A percentile compares a stretch with the other conserved stretches of the same genome.
Conservation (phyloP, 176 grass and related monocot genomes). For the Tillandsia fasciculata region DNA sequence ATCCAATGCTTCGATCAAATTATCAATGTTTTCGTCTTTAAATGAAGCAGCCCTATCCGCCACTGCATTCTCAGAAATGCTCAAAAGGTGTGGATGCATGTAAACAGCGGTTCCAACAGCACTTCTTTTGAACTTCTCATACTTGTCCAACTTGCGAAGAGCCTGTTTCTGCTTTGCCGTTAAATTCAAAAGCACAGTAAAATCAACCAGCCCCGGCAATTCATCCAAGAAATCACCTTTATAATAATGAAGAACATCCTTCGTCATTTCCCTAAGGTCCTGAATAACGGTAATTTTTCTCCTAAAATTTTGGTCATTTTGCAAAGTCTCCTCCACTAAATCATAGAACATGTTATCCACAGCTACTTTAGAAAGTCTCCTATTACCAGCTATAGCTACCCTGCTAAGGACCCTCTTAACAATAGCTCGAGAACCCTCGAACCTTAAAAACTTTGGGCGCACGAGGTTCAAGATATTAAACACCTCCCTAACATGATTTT, state of each 20-base stretch:
- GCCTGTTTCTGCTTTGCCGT: conserved; percentile 47
- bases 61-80: conserved; percentile 39
- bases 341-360: conserved; percentile 38
- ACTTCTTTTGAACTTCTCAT: conserved; percentile 28
- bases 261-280: conserved; percentile 56
- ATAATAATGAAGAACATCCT: conserved; percentile 77
- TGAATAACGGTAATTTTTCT: conserved; percentile 53
- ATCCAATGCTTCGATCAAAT: conserved; percentile 42
- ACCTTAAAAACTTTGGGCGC: conserved; percentile 37
- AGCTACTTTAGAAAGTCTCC: conserved; percentile 2
- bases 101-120: conserved; percentile 60
- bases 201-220: conserved; percentile 66
- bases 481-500: conserved; percentile 90
- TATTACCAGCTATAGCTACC: conserved; percentile 27
- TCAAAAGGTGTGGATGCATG: conserved; percentile 74
- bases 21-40: conserved; percentile 45
- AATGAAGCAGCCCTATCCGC: conserved; percentile 48
- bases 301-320: conserved; percentile 42
- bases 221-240: conserved; percentile 64
- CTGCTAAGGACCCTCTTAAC: conserved; percentile 72
- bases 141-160: conserved; percentile 66
- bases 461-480: conserved; percentile 91
- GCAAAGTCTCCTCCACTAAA: conserved; percentile 57
- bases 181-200: conserved; percentile 53
- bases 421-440: conserved; percentile 3